phyloP scores from a whole-genome alignment of 495 filamentous ascomycete genomes.

The Podospora comata region DNA sequence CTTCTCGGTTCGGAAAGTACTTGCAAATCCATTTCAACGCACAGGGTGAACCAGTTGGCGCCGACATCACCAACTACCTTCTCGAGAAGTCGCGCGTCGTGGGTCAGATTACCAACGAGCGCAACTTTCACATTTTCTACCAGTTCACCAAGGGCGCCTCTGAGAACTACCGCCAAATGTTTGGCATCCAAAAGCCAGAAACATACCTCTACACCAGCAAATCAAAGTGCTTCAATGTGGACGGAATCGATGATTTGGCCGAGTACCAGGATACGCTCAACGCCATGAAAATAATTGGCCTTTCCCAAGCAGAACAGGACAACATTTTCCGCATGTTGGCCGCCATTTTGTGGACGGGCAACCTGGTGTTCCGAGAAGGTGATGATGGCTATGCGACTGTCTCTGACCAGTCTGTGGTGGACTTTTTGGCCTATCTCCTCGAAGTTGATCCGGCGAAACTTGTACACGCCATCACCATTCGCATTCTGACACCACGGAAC shows the following conservation, averaged over 20 bases:
- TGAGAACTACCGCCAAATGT: constrained; percentile 76
- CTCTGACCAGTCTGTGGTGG: constrained; percentile 80
- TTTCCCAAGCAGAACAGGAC: constrained; percentile 86
- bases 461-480: constrained; percentile 82
- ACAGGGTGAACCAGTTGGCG: constrained; percentile 89
- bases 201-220: constrained; percentile 93
- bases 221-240: constrained; percentile 91
- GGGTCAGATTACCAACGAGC: constrained; percentile 90
- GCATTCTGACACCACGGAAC: constrained; percentile 83
- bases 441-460: constrained; percentile 80
- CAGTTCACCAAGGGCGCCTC: constrained; percentile 96
- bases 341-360: constrained; percentile 91
- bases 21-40: constrained; percentile 95
- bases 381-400: constrained; percentile 86
- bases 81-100: constrained; percentile 95
- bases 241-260: constrained; percentile 83
- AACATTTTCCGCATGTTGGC: constrained; percentile 96
- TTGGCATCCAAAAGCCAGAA: constrained; percentile 86
- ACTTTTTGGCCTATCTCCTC: constrained; percentile 90
- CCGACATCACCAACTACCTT: constrained; percentile 97
- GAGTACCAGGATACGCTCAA: constrained; percentile 92
- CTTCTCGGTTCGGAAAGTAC: constrained; percentile 97
- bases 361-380: constrained; percentile 82
- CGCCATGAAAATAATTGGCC: constrained; percentile 91
- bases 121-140: constrained; percentile 99